phyloP scores from a whole-genome alignment of 2,329 filamentous ascomycete species.

The Fusarium nodosum region DNA sequence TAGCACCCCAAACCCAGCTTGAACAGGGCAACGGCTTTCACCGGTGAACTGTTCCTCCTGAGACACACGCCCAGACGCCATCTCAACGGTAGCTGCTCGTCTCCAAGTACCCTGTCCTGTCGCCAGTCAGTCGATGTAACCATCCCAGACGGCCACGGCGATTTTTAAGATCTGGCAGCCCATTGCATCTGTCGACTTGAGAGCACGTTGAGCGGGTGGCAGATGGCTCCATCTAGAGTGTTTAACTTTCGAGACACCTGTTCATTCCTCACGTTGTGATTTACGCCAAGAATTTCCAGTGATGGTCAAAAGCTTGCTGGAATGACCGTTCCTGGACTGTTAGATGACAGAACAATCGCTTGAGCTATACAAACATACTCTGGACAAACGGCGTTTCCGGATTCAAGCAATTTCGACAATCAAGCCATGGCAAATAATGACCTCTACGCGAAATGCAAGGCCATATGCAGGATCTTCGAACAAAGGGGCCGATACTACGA shows the following conservation, averaged over 20 bases:
- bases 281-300: neutral
- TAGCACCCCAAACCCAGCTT: constrained; percentile 28
- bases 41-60: constrained; percentile 48
- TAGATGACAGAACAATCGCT: neutral
- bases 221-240: constrained; percentile 38
- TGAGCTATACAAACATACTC: constrained; percentile 24
- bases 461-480: constrained; percentile 37
- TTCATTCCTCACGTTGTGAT: neutral
- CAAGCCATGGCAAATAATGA: constrained; percentile 43
- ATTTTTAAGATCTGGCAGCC: constrained; percentile 51
- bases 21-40: constrained; percentile 41
- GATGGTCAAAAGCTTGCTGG: neutral
- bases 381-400: constrained; percentile 38
- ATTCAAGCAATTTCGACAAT: constrained; percentile 39
- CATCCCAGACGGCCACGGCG: constrained; percentile 47
- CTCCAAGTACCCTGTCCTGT: constrained; percentile 37
- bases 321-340: neutral
- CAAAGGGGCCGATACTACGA: constrained; percentile 43
- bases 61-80: constrained; percentile 49
- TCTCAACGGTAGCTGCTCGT: constrained; percentile 46
- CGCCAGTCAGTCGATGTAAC: constrained; percentile 48
- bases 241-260: constrained; percentile 16
- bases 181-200: constrained; percentile 44
- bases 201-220: constrained; percentile 39
- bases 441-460: constrained; percentile 34